A percentile compares a stretch with the other conserved stretches of the same genome.
These are phyloP conservation scores for Oxytropis ochrocephala DNA, from an alignment of 306 rosid genomes.

Conservation along the genomic window DNA sequence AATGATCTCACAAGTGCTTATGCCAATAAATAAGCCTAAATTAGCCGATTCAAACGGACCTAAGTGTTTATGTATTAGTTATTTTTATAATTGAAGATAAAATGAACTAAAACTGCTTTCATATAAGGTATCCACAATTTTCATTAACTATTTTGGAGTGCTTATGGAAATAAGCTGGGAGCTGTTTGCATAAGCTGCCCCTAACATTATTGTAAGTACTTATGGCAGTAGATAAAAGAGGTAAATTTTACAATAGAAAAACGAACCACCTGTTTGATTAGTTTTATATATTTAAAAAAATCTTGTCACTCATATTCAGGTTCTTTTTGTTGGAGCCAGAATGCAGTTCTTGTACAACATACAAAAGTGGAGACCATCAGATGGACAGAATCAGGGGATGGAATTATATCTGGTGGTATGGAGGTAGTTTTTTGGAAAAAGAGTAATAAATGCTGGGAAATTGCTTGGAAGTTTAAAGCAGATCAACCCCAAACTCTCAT, in stretches of 20 bases:
- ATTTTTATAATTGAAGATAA: too few relatives aligned
- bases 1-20: too few relatives aligned
- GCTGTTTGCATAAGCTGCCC: too few relatives aligned
- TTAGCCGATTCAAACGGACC: too few relatives aligned
- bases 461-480: slow-evolving; percentile 79
- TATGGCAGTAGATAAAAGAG: neutral
- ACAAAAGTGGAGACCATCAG: slow-evolving; percentile 58
- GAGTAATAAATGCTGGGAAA: slow-evolving; percentile 62
- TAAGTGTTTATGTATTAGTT: too few relatives aligned
- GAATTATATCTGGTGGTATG: slow-evolving; percentile 64
- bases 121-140: too few relatives aligned
- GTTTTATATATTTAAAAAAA: slow-evolving; percentile 40
- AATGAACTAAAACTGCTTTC: too few relatives aligned
- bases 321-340: slow-evolving; percentile 99
- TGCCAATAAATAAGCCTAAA: too few relatives aligned
- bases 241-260: slow-evolving; percentile 3
- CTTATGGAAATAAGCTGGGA: too few relatives aligned
- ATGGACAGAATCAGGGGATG: slow-evolving; percentile 86
- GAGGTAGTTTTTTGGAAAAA: slow-evolving; percentile 83
- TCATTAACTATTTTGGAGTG: too few relatives aligned
- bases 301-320: slow-evolving; percentile 95
- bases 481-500: slow-evolving; percentile 75
- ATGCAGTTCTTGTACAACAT: slow-evolving; percentile 76
- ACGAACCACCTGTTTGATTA: slow-evolving; percentile 21
- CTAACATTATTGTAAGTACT: too few relatives aligned